phyloP scores from a whole-genome alignment of 192 early-diverging fungal species.

The Paraglomus brasilianum region DNA sequence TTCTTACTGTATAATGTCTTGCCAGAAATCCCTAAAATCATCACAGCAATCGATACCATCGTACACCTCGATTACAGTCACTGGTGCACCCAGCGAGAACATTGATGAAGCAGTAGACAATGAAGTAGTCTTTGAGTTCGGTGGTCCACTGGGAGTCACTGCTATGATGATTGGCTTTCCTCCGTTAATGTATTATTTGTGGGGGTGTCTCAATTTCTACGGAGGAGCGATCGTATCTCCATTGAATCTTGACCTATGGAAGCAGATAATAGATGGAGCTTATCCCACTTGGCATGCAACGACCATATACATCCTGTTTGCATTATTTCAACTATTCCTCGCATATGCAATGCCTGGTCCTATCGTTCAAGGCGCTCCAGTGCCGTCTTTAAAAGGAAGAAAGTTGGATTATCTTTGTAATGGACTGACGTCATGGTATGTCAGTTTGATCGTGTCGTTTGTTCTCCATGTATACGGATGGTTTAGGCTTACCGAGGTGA shows the following conservation, averaged over 20 bases:
- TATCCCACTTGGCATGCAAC: constrained; percentile 53
- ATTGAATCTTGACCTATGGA: constrained; percentile 41
- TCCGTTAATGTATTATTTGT: constrained; percentile 71
- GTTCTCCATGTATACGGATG: constrained; percentile 46
- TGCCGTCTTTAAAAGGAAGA: constrained; percentile 58
- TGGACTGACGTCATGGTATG: constrained; percentile 50
- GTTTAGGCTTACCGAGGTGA: constrained; percentile 48
- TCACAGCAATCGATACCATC: no score
- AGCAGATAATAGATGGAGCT: constrained; percentile 52
- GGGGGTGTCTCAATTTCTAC: constrained; percentile 68
- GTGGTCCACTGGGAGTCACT: constrained; percentile 63
- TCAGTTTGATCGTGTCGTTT: constrained; percentile 44
- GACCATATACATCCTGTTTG: constrained; percentile 61
- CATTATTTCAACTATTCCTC: constrained; percentile 55
- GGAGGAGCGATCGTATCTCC: constrained; percentile 57
- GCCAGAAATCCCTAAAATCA: no score
- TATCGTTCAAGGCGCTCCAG: constrained; percentile 61
- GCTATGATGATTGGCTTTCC: constrained; percentile 77
- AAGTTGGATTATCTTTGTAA: constrained; percentile 58
- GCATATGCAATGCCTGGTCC: constrained; percentile 70
- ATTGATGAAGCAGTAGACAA: constrained; percentile 57
- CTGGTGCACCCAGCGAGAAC: no score
- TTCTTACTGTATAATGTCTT: no score
- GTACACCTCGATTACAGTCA: no score
- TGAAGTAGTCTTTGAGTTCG: constrained; percentile 70